Evolutionary conservation across 2,329 filamentous ascomycete genomes (phyloP).

Genomic region (Fusarium austroafricanum): DNA sequence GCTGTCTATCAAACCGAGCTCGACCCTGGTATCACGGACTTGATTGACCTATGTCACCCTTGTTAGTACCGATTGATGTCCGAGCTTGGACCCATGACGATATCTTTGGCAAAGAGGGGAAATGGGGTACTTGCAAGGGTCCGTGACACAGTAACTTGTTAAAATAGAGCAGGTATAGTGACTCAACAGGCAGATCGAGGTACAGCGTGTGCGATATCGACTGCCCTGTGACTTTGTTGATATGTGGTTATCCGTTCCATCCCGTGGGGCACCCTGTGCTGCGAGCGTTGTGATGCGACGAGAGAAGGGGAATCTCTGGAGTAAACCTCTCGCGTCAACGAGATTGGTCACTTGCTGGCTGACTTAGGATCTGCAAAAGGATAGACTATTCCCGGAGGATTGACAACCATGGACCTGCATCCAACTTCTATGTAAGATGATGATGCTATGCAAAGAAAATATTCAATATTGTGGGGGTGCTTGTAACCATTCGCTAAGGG

Average conservation of each 20-base stretch:
- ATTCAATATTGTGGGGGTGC: constrained; percentile 25
- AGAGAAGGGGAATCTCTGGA: constrained; percentile 26
- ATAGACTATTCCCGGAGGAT: constrained; percentile 31
- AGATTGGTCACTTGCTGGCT: constrained; percentile 25
- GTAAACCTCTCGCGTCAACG: constrained; percentile 13
- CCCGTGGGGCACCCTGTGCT: constrained; percentile 23
- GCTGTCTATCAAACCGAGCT: constrained; percentile 12
- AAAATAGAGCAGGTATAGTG: neutral
- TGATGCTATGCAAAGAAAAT: constrained; percentile 27
- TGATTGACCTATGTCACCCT: constrained; percentile 26
- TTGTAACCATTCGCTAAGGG: constrained; percentile 18
- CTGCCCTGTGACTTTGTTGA: constrained; percentile 32
- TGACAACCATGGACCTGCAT: constrained; percentile 42
- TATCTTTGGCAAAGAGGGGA: constrained; percentile 27
- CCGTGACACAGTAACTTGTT: constrained; percentile 14
- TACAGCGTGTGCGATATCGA: constrained; percentile 12
- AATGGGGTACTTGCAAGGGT: constrained; percentile 28
- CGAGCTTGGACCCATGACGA: constrained; percentile 36
- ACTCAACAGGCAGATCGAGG: constrained; percentile 15
- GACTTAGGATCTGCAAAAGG: constrained; percentile 35
- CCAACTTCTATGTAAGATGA: constrained; percentile 13
- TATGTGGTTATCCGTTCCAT: constrained; percentile 38
- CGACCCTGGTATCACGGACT: constrained; percentile 17
- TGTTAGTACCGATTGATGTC: constrained; percentile 37
- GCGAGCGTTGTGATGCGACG: constrained; percentile 11